Base-by-base conservation (phyloP, 2,329 filamentous ascomycete species). In the Beauveria australis region DNA sequence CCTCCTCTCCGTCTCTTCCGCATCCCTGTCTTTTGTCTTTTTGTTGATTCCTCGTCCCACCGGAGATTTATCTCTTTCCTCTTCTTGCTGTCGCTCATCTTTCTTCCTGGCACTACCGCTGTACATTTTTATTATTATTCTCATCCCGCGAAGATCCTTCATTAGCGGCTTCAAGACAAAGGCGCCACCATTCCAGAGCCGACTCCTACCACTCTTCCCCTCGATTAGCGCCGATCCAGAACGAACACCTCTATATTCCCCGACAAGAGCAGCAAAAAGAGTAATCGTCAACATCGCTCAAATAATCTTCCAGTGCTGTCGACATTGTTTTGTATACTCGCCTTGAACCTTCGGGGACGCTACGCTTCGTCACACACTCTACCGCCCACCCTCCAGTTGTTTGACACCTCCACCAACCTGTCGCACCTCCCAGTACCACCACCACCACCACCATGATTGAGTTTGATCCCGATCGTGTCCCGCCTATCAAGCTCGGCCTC, bases 401-500 rank as follows among this genome's bases (percentile, higher is more conserved):
- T 43, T 43, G 51, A 51, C 59, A 56, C 28, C 7, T 19, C 7
- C 26, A 22, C 19, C 43, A 49, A 8, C 33, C 30, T 24, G 26
- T 28, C 44, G 22, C 24, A 16, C 2, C 19, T 19, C 40, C n/a
- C 7, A 7, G 16, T 41, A 53, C 8, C 60, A 49, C 57, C 51
- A 53, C 33, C 22, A 22, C 22, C 62, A 51, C 49, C 58, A 70
- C 44, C 60, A 79, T 81, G 74, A 74, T 83, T 67, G 80, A 84
- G 64, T 73, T 81, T 69, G 76, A 84, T 68, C 75, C 81, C 44
- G 79, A 83, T 67, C 74, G 76, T 65, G 74, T 85, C 47, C 82
- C 83, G 59, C 72, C 72, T 63, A 71, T 79, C 72, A 88, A 88
- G 73, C 72, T 87, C 62, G 78, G 76, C 59, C 70, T 86, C 47